Percentiles rank a stretch among this genome's conserved stretches.
Evolutionary conservation across 257 asterid species (phyloP).

Genomic region (Przewalskia tangutica): DNA sequence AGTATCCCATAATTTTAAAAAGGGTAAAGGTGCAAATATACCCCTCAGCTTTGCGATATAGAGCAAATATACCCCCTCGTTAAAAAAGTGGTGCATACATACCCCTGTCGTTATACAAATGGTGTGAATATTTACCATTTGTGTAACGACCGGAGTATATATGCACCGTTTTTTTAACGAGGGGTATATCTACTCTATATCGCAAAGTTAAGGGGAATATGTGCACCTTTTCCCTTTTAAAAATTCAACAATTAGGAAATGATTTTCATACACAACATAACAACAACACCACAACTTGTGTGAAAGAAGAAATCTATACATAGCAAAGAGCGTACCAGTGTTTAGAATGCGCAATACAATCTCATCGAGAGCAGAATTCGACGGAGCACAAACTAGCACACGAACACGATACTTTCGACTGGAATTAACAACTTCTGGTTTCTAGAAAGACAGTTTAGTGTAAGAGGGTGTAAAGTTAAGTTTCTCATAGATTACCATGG

Average conservation of each 20-base stretch:
- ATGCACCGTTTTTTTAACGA: no score
- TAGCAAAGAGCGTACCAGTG: slow-evolving; percentile 47
- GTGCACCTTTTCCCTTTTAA: background rate
- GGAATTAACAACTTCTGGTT: slow-evolving; percentile 86
- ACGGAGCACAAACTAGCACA: slow-evolving; percentile 94
- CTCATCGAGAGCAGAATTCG: slow-evolving; percentile 97
- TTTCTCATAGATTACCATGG: background rate
- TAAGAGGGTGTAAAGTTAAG: slow-evolving; percentile 14
- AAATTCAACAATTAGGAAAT: background rate
- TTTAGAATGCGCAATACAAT: slow-evolving; percentile 70
- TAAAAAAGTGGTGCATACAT: no score
- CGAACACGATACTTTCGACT: slow-evolving; percentile 91
- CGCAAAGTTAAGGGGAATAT: no score
- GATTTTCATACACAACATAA: background rate
- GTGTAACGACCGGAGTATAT: no score
- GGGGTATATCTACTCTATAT: no score
- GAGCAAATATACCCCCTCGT: no score
- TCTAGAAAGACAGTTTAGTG: slow-evolving; percentile 30
- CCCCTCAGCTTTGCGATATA: no score
- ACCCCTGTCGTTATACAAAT: no score
- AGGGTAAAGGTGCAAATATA: no score
- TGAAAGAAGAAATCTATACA: background rate
- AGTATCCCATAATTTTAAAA: background rate
- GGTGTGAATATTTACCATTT: no score
- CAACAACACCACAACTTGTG: background rate